Conservation (phyloP, 129 eudicot genomes). For the Calendula officinalis region DNA sequence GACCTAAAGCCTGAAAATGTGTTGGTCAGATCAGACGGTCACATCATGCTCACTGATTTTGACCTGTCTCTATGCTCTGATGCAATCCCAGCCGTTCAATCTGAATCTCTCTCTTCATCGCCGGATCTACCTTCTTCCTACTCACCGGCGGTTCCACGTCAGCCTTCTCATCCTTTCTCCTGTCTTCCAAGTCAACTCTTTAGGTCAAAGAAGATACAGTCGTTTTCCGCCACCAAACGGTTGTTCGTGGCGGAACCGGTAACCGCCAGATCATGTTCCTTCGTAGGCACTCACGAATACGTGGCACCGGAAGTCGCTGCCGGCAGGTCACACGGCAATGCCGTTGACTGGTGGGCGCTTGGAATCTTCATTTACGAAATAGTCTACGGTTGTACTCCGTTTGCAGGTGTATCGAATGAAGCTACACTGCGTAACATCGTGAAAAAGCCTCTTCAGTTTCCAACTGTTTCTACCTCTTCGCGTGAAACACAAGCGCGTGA, state of each 20-base stretch:
- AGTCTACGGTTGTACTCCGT: constrained; percentile 90
- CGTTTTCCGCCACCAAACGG: constrained; percentile 43
- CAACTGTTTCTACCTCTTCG: constrained; percentile 35
- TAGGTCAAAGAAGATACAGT: constrained; percentile 70
- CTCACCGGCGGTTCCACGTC: constrained; percentile 30
- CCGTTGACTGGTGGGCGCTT: constrained; percentile 97
- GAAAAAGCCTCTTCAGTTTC: constrained; percentile 53
- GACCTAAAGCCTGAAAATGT: constrained; percentile 96
- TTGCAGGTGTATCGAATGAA: constrained; percentile 62
- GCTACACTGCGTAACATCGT: constrained; percentile 72
- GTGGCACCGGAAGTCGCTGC: constrained; percentile 94
- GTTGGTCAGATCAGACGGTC: constrained; percentile 96
- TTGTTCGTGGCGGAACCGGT: constrained; percentile 94
- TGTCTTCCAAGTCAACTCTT: constrained; percentile 69
- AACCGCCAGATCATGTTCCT: constrained; percentile 75
- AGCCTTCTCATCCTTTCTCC: constrained; percentile 38
- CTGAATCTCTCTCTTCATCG: constrained; percentile 40
- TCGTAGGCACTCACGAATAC: constrained; percentile 96
- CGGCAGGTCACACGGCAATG: constrained; percentile 78
- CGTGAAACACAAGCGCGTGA: constrained; percentile 71
- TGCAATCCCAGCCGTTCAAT: constrained; percentile 86
- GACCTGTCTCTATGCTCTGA: constrained; percentile 86
- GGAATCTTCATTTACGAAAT: constrained; percentile 91
- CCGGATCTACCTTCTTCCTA: constrained; percentile 38
- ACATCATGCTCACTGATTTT: constrained; percentile 97